Evolutionary conservation across 2,329 filamentous ascomycete species (phyloP), one percentile per base, ranked within the genome.

Genomic region (Beauveria rudraprayagi): DNA sequence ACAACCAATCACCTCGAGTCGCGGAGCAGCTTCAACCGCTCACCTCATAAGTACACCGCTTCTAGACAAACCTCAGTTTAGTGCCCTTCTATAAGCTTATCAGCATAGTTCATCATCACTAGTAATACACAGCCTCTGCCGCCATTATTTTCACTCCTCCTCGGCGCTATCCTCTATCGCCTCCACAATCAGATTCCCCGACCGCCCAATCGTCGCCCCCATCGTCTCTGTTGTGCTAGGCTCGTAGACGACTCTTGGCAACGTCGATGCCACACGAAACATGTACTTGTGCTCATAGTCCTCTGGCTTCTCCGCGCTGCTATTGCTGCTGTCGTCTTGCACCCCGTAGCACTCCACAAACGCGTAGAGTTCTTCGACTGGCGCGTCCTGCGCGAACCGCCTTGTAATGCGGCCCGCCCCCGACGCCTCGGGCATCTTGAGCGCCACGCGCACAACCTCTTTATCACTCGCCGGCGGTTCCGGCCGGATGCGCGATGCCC

Each of bases 281-380:
- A 77, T 77, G 75, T 94, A 99, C 67, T 86, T 79, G 72, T 97
- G 92, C 66, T 86, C 79, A 70, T 94, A 97, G 14, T 77, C 83
- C 24, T 80, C 77, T 0, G 91, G 91, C 66, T 84, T 74, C 4
- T 75, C 69, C 62, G 63, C 61, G 34, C 67, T 69, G 65, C 66
- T 37, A 11, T 63, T 69, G 26, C 9, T 37, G 34, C 11, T 37
- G 2, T 75, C 73, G 41, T 81, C 73, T 3, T 92, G 67, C 6
- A 88, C 67, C 57, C 91, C 86, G 71, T 92, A 88, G 75, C 93
- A 97, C 70, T 99, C 94, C 2, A 97, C 92, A 75, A 96, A 97
- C 0, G 93, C 94, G 73, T 97, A 97, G 6, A 99, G 76, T 69
- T 97, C 92, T 71, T 97, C 93, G 43, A 97, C 78, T 2, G 83